Percentiles rank a stretch among this genome's conserved stretches.
These are phyloP conservation scores for Atkinsonella texensis DNA, from an alignment of 2,329 filamentous ascomycete genomes.

Conservation along the genomic window DNA sequence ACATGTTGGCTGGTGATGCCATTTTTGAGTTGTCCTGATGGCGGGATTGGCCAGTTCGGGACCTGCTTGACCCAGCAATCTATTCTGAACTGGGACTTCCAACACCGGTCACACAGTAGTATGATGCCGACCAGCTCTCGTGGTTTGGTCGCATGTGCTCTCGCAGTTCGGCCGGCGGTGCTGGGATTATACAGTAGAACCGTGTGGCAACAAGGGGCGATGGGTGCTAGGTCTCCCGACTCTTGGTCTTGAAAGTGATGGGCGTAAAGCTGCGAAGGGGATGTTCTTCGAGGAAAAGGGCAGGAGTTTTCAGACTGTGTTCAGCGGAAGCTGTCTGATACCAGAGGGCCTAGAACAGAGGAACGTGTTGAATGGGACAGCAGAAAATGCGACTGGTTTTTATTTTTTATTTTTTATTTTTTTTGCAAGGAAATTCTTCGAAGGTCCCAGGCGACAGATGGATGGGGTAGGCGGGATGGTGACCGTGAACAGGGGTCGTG, in stretches of 20 bases:
- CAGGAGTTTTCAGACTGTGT: background rate
- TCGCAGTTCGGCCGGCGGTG: background rate
- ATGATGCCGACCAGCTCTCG: background rate
- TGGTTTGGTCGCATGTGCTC: background rate
- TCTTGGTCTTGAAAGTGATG: background rate
- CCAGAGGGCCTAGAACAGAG: background rate
- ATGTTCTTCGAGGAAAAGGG: background rate
- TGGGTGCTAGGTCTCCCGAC: background rate
- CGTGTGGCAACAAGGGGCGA: background rate
- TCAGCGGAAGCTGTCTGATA: background rate
- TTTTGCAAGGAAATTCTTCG: background rate
- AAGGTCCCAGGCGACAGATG: background rate
- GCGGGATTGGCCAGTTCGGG: background rate
- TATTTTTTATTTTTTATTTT: background rate
- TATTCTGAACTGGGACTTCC: background rate
- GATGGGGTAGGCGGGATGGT: background rate
- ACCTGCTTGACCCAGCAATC: background rate
- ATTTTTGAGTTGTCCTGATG: background rate
- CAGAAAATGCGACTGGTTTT: background rate
- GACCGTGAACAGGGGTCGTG: background rate
- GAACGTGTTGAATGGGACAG: background rate
- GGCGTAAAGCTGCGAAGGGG: background rate
- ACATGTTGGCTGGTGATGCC: constrained; percentile 1
- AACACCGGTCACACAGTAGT: background rate
- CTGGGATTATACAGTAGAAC: background rate